These are phyloP conservation scores for Xylaria bambusicola DNA, from an alignment of 495 filamentous ascomycete genomes.

Conservation along the genomic window DNA sequence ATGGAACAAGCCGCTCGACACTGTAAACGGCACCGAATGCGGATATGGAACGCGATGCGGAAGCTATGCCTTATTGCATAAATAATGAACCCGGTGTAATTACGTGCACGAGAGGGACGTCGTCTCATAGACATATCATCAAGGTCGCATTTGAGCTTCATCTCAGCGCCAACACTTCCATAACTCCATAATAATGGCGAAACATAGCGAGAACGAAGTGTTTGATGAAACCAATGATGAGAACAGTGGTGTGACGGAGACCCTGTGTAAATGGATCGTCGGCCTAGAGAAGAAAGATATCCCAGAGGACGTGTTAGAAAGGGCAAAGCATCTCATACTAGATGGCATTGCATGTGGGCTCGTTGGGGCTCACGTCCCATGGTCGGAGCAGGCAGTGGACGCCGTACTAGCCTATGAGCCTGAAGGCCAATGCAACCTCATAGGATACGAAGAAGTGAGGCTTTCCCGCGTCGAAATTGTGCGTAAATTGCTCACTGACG, in stretches of 20 bases:
- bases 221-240: constrained; percentile 12
- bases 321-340: constrained; percentile 48
- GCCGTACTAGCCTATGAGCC: constrained; percentile 40
- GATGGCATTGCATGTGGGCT: constrained; percentile 48
- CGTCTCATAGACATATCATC: not conserved
- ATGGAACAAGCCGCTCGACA: too few relatives aligned
- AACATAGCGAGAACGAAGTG: not conserved
- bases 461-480: not conserved
- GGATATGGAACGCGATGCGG: not conserved
- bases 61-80: constrained; percentile 2
- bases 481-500: not conserved
- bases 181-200: not conserved
- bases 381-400: constrained; percentile 41
- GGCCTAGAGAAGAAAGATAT: constrained; percentile 18
- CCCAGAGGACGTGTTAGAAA: constrained; percentile 14
- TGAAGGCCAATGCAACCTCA: constrained; percentile 30
- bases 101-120: not conserved
- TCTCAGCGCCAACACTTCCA: not conserved
- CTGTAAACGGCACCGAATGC: not conserved
- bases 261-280: constrained; percentile 14
- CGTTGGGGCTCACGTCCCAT: constrained; percentile 43
- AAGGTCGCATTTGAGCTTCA: not conserved
- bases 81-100: not conserved
- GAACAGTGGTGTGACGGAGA: constrained; percentile 11
- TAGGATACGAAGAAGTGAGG: constrained; percentile 36